Evolutionary conservation across 192 early-diverging fungal species (phyloP), one percentile per base, ranked within the genome.

Genomic region (Powellomyces hirtus): DNA sequence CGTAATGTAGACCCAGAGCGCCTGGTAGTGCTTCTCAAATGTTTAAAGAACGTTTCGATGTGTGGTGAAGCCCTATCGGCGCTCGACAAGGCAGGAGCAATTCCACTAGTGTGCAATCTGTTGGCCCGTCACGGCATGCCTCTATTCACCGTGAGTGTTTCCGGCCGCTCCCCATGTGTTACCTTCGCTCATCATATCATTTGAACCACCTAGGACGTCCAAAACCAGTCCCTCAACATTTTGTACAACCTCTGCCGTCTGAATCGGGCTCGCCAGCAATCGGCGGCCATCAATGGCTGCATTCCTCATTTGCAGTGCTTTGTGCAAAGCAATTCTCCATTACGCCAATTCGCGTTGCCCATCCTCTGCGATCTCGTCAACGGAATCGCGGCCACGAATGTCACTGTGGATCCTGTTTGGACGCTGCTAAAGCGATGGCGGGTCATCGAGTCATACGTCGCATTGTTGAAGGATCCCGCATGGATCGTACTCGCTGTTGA

Each of bases 401-500:
- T 24, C n/a, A 18, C n/a, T 5, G 46, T 24, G 46, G 46, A 49
- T 3, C n/a, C n/a, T 24, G 46, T 49, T 3, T 49, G 46, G 46
- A 18, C n/a, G 46, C 14, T 49, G 26, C 16, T 49, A 24, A 18
- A 24, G 46, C 46, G 46, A 24, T 49, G 46, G 46, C n/a, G 51
- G 8, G 78, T 60, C 29, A 38, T 87, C 16, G 66, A 67, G 2
- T 64, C 75, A 1, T 88, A 85, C 49, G 40, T 88, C 22, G 56
- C 52, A 10, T 63, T 88, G 34, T 73, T 88, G 49, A 78, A 66
- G 26, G 85, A 85, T 64, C 68, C 77, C 5, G 77, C 80, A 29
- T 87, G 84, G 84, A 80, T 82, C 59, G 82, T 84, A 10, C 83
- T 82, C 71, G 81, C 84, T 7, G 72, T 88, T 49, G 85, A 88